Evolutionary conservation across 495 filamentous ascomycete species (phyloP).

Genomic region (Daldinia loculata): DNA sequence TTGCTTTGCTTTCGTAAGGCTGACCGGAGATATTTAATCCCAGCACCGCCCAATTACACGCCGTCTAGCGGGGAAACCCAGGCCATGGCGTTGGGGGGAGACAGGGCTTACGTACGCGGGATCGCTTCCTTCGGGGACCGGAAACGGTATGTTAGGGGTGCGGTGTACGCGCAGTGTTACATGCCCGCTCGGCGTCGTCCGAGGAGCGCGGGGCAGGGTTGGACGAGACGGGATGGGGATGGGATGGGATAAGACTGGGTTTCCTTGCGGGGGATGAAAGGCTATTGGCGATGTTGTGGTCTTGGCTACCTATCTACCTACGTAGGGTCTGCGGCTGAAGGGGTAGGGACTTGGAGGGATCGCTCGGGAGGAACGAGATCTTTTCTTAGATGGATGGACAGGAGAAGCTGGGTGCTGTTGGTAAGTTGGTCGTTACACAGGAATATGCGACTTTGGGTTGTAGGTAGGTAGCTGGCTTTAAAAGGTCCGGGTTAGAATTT

Average conservation of each 20-base stretch:
- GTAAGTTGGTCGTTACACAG: not conserved
- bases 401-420: not conserved
- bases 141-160: not conserved
- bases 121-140: slow-evolving; percentile 4
- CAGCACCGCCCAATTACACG: not conserved
- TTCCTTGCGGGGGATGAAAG: not conserved
- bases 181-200: slow-evolving; percentile 4
- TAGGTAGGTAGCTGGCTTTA: not conserved
- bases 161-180: not conserved
- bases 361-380: slow-evolving; percentile 1
- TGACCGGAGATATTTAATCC: slow-evolving; percentile 5
- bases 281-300: too few relatives aligned
- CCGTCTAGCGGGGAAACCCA: not conserved
- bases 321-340: not conserved
- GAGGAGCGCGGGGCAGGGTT: not conserved
- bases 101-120: slow-evolving; percentile 2
- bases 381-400: slow-evolving; percentile 1
- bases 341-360: not conserved
- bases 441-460: not conserved
- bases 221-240: not conserved
- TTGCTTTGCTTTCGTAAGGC: not conserved
- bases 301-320: not conserved
- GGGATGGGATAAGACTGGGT: not conserved
- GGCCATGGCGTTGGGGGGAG: not conserved
- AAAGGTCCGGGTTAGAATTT: not conserved